phyloP scores from a whole-genome alignment of 2,329 filamentous ascomycete genomes.

The Trichoderma oligosporum region DNA sequence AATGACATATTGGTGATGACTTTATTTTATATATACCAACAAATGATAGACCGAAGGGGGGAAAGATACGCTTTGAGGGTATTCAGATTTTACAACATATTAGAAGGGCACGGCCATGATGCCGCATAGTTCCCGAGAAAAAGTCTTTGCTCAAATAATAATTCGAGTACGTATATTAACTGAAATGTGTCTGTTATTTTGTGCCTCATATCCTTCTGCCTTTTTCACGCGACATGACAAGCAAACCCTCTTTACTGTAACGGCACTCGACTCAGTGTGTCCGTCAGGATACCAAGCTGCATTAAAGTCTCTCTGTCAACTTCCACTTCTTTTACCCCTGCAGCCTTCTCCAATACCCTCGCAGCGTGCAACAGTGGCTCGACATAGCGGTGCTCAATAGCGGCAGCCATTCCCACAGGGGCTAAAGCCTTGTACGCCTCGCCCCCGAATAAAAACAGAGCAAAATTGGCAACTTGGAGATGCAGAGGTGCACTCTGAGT shows the following conservation, averaged over 20 bases:
- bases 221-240: neutral
- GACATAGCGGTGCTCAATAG: conserved; percentile 57
- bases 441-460: conserved; percentile 51
- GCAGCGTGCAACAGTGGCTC: conserved; percentile 49
- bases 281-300: conserved; percentile 42
- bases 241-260: conserved; percentile 33
- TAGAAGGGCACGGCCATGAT: neutral
- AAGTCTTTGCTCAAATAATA: neutral
- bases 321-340: conserved; percentile 34
- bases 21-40: neutral
- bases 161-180: neutral
- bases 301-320: conserved; percentile 33
- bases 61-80: neutral
- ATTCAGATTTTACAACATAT: neutral
- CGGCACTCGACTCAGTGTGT: conserved; percentile 41
- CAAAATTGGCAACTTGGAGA: conserved; percentile 59
- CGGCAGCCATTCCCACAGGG: conserved; percentile 53
- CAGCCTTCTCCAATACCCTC: conserved; percentile 33
- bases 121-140: neutral
- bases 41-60: neutral
- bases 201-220: neutral
- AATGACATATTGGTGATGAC: neutral
- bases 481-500: conserved; percentile 51
- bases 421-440: conserved; percentile 45
- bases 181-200: neutral